Conservation (phyloP, 257 asterid species). For the Solanum corneliomulleri region DNA sequence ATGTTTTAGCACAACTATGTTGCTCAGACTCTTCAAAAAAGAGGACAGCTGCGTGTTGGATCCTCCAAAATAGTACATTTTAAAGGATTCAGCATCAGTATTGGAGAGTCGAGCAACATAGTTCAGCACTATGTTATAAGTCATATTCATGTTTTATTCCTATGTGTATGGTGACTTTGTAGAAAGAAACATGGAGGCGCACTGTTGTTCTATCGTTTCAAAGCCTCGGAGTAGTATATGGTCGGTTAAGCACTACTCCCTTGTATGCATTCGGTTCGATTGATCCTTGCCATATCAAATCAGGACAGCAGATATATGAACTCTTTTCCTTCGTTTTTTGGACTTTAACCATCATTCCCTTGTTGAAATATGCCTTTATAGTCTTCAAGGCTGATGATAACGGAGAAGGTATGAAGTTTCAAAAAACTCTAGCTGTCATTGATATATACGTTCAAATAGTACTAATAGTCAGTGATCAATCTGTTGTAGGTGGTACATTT, state of each 20-base stretch:
- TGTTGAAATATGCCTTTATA: conserved; percentile 67
- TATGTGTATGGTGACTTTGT: not conserved
- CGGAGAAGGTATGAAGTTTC: conserved; percentile 59
- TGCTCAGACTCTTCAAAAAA: not conserved
- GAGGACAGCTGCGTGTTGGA: fast-evolving
- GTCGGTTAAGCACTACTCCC: conserved; percentile 89
- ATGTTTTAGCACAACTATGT: not conserved
- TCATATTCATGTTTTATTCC: not conserved
- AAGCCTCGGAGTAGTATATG: conserved; percentile 87
- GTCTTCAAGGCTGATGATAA: conserved; percentile 75
- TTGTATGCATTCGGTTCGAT: conserved; percentile 76
- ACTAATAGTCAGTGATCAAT: not conserved
- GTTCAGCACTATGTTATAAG: not conserved
- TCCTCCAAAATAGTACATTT: not conserved
- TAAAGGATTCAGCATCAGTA: not conserved
- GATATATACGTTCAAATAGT: not conserved
- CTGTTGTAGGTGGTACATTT: conserved; percentile 85
- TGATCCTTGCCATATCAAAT: conserved; percentile 28
- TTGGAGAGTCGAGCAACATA: not conserved
- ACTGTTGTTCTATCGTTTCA: conserved; percentile 72
- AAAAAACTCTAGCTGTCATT: not conserved
- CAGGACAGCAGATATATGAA: conserved; percentile 52
- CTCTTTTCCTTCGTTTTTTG: conserved; percentile 83
- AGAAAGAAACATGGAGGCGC: conserved; percentile 43
- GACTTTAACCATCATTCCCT: conserved; percentile 71